Base-by-base conservation (phyloP, 495 filamentous ascomycete genomes). In the Penicillium lividum region DNA sequence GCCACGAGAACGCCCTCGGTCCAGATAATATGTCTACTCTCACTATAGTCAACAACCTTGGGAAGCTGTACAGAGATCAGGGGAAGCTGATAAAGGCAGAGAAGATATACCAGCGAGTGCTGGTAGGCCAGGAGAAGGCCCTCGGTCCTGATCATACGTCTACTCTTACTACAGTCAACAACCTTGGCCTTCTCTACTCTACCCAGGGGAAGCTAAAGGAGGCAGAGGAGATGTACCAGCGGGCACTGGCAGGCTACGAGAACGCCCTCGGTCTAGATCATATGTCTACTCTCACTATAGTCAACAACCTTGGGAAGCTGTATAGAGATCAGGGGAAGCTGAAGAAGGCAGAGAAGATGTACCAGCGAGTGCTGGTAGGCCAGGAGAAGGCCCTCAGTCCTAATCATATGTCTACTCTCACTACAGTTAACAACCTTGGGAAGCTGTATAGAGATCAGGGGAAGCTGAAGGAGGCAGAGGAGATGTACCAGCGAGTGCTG, bases 351-450 rank as follows among this genome's bases (percentile, higher is more conserved):
- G 67, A 72, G 36, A n/a, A 60, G 61, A 68, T 72, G 65, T 70
- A 66, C 47, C 33, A 36, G 34, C 56, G 64, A 49, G 73, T 65
- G 31, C 47, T 51, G 51, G 28, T 63, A 66, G 69, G 73, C n/a
- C 57, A 63, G 7, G 67, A 76, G 56, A 73, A 71, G 56, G 60
- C 58, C 13, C 53, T 65, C 3, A 68, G 71, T 25, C 50, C 38
- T 9, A 62, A 69, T 7, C 65, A 74, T 54, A 45, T 27, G 18
- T 67, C 61, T 42, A 73, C 67, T 10, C 64, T 72, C 7, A 43
- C 60, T 13, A 73, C 68, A 40, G 54, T 77, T 44, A 54, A 68
- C 60, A 69, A 74, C 65, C 62, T 77, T 30, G 63, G 52, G 10
- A 30, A 30, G 48, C 40, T 66, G 43, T 66, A 60, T 43, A 5